Percentiles rank a stretch among this genome's conserved stretches.
These are phyloP conservation scores for Hibiscus tridactylites DNA, from an alignment of 345 rosid genomes.

Conservation along the genomic window DNA sequence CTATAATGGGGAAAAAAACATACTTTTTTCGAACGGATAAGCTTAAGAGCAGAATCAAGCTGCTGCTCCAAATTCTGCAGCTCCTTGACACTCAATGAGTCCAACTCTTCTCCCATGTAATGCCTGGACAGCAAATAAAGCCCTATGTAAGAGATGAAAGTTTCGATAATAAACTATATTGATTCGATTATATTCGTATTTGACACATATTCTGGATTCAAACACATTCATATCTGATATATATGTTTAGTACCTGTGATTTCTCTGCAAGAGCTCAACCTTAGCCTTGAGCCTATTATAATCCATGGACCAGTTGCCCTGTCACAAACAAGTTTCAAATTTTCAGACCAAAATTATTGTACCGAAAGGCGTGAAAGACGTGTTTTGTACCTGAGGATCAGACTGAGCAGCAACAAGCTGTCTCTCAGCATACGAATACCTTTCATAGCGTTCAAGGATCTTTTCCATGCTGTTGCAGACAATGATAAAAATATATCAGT, in stretches of 20 bases:
- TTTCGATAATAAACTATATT: too few relatives aligned
- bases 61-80: slow-evolving; percentile 85
- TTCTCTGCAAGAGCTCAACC: slow-evolving; percentile 73
- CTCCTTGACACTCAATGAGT: slow-evolving; percentile 55
- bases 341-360: background rate
- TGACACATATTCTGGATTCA: background rate
- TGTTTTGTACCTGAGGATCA: slow-evolving; percentile 26
- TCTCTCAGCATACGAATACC: slow-evolving; percentile 56
- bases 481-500: background rate
- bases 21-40: slow-evolving; percentile 70
- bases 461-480: slow-evolving; percentile 55
- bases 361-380: background rate
- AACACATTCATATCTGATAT: background rate
- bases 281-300: slow-evolving; percentile 75
- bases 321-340: background rate
- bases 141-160: too few relatives aligned
- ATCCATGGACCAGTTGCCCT: slow-evolving; percentile 80
- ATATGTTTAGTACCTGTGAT: slow-evolving; percentile 31
- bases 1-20: background rate
- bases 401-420: slow-evolving; percentile 39
- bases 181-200: background rate
- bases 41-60: slow-evolving; percentile 78
- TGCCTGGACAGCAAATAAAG: slow-evolving; percentile 35
- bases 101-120: slow-evolving; percentile 75
- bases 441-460: slow-evolving; percentile 71